These are phyloP conservation scores for Salicornia ramosissima DNA, from an alignment of 148 eudicot genomes.

Conservation along the genomic window DNA sequence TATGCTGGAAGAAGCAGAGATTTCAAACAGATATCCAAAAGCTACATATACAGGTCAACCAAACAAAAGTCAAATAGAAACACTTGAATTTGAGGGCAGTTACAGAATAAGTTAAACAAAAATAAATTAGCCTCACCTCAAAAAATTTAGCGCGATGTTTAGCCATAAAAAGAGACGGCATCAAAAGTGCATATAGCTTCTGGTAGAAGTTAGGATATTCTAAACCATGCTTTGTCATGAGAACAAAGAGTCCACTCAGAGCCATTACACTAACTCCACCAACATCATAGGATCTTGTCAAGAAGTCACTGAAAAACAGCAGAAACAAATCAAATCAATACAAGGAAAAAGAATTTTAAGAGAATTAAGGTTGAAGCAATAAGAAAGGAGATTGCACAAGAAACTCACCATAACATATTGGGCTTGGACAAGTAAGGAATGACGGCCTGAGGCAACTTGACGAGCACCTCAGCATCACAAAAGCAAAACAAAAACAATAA, in stretches of 20 bases:
- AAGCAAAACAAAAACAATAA: too few relatives aligned
- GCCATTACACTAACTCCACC: conserved; percentile 99
- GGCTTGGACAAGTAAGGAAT: conserved; percentile 83
- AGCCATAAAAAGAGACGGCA: conserved; percentile 83
- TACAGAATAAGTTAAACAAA: conserved; percentile 3
- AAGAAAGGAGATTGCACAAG: not conserved
- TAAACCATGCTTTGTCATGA: conserved; percentile 79
- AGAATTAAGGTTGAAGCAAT: too few relatives aligned
- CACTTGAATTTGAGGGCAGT: not conserved
- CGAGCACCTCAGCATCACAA: conserved; percentile 56
- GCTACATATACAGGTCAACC: conserved; percentile 52
- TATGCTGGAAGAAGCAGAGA: conserved; percentile 92
- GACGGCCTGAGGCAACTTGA: conserved; percentile 61
- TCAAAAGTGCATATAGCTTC: conserved; percentile 82
- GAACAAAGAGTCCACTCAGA: conserved; percentile 72
- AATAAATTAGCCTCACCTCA: conserved; percentile 46
- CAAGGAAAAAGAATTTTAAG: conserved; percentile 12
- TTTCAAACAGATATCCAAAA: conserved; percentile 84
- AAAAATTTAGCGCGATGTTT: conserved; percentile 88
- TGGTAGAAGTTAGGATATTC: conserved; percentile 85
- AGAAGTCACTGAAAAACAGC: conserved; percentile 99
- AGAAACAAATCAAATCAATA: too few relatives aligned
- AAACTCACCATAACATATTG: conserved; percentile 61
- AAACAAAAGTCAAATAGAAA: conserved; percentile 1
- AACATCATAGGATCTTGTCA: conserved; percentile 90